A percentile compares a stretch with the other conserved stretches of the same genome.
Conservation (phyloP, 2,329 filamentous ascomycete species). For the Cyphellophora europaea region DNA sequence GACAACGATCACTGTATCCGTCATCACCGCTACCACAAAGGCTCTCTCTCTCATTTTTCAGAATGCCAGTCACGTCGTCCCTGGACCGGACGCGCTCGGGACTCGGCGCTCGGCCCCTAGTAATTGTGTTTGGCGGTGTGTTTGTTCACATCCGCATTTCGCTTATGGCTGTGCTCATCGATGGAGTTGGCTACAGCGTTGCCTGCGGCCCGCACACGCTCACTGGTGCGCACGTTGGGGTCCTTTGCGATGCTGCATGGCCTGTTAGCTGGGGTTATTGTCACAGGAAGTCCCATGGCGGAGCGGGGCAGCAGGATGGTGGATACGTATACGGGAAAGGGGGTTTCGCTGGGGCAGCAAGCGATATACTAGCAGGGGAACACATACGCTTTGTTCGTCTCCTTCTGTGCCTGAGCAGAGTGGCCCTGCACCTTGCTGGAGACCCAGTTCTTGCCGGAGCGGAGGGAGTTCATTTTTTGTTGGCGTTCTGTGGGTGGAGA, state of each 20-base stretch:
- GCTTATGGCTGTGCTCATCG: constrained; percentile 12
- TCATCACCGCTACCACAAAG: too few species aligned
- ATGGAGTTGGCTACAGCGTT: constrained; percentile 13
- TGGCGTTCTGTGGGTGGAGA: neutral
- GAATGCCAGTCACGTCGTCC: too few species aligned
- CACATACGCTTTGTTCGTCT: constrained; percentile 15
- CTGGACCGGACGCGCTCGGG: too few species aligned
- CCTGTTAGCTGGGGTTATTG: neutral
- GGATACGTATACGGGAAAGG: too few species aligned
- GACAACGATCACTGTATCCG: too few species aligned
- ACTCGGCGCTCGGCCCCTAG: constrained; percentile 7
- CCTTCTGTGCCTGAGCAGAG: constrained; percentile 11
- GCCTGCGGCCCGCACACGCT: constrained; percentile 12
- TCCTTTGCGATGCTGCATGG: constrained; percentile 13
- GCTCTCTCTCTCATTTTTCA: too few species aligned
- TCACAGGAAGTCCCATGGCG: too few species aligned
- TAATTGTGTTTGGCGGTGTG: constrained; percentile 15
- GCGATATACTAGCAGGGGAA: too few species aligned
- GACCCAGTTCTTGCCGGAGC: constrained; percentile 11
- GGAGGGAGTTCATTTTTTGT: constrained; percentile 12
- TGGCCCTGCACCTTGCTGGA: constrained; percentile 13
- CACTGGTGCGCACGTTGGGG: constrained; percentile 11
- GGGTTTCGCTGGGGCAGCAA: too few species aligned
- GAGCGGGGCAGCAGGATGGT: too few species aligned
- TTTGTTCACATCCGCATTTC: constrained; percentile 11